Conservation (phyloP, 768 basidiomycete species). For the Boletus barrowsii region DNA sequence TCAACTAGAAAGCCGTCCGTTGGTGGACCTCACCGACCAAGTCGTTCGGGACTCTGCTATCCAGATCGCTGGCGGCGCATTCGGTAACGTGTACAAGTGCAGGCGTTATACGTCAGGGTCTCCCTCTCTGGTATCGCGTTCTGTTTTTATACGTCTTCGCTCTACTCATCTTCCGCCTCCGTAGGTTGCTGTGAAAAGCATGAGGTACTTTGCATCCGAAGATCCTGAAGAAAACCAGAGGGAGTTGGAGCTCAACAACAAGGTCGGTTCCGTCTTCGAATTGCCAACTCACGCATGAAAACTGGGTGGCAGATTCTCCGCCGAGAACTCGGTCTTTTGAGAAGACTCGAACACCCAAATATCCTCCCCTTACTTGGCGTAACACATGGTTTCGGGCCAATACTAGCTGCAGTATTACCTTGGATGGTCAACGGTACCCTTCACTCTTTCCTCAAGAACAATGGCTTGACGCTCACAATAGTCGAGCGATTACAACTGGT, state of each 20-base stretch:
- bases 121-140: background rate
- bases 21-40: background rate
- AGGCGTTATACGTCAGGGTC: background rate
- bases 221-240: background rate
- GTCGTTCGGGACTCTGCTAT: background rate
- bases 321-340: background rate
- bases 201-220: background rate
- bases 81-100: conserved; percentile 5
- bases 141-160: background rate
- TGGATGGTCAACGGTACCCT: background rate
- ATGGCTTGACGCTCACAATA: background rate
- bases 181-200: background rate
- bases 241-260: background rate
- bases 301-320: background rate
- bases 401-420: background rate
- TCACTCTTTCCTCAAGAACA: background rate
- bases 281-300: no score
- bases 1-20: background rate
- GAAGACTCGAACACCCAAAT: background rate
- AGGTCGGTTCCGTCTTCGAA: background rate
- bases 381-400: background rate
- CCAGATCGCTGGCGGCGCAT: background rate
- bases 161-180: background rate
- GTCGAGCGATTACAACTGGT: background rate
- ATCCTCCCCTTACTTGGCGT: background rate